Percentiles rank a stretch among this genome's conserved stretches.
These are phyloP conservation scores for Fraxinus americana DNA, from an alignment of 257 asterid genomes.

Conservation along the genomic window DNA sequence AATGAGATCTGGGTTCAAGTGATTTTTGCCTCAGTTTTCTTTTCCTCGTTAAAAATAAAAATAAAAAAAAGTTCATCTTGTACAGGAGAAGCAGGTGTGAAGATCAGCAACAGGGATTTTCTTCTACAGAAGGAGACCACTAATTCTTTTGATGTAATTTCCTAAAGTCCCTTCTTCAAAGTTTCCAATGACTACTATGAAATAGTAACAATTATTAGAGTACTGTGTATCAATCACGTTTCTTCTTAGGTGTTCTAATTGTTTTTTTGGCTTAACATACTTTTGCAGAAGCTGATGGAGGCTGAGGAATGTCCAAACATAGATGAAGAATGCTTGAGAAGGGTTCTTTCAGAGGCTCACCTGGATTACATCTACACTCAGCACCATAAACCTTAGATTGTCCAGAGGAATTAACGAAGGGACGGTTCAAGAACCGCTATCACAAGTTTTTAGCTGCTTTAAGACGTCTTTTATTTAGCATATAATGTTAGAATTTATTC, in stretches of 20 bases:
- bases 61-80: background rate
- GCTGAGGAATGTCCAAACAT: slow-evolving; percentile 32
- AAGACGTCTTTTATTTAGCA: too few species aligned
- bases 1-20: background rate
- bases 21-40: background rate
- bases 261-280: background rate
- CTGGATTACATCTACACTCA: slow-evolving; percentile 10
- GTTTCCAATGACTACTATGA: background rate
- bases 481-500: background rate
- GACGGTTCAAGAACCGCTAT: background rate
- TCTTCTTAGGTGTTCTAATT: background rate
- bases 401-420: background rate
- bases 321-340: slow-evolving; percentile 30
- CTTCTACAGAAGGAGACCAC: slow-evolving; percentile 4
- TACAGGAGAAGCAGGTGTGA: slow-evolving; percentile 31
- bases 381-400: slow-evolving; percentile 1
- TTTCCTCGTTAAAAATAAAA: background rate
- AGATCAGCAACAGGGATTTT: slow-evolving; percentile 22
- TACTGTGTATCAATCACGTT: background rate
- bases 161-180: background rate
- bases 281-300: slow-evolving; percentile 39
- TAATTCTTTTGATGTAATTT: slow-evolving; percentile 29
- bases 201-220: background rate
- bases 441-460: background rate
- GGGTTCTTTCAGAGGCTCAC: background rate